Percentiles rank a stretch among this genome's conserved stretches.
Conservation (phyloP, 441 rosid genomes). For the Corymbia calophylla region DNA sequence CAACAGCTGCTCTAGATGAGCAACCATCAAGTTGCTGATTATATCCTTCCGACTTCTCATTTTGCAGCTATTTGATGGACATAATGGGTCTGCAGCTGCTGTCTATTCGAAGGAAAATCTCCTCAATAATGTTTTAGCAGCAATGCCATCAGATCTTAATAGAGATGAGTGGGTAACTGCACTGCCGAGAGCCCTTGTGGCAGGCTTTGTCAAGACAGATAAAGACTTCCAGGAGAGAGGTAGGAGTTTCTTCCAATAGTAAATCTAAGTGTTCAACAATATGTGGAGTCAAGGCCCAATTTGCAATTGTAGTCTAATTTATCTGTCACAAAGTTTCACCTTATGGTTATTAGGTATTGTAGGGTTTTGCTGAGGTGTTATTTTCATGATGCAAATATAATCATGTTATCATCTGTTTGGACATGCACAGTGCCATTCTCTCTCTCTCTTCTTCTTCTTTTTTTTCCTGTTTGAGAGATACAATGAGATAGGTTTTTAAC, state of each 20-base stretch:
- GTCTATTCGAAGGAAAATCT: constrained; percentile 93
- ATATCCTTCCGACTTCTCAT: neutral
- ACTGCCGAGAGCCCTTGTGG: constrained; percentile 94
- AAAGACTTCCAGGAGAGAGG: constrained; percentile 92
- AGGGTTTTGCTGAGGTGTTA: neutral
- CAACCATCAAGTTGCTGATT: neutral
- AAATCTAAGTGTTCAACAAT: neutral
- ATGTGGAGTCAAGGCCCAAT: neutral
- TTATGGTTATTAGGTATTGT: neutral
- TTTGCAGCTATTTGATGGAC: constrained; percentile 96
- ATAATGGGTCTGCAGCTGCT: constrained; percentile 97
- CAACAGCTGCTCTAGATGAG: neutral
- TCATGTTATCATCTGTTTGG: neutral
- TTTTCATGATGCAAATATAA: neutral
- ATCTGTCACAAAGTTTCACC: neutral
- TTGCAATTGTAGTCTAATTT: neutral
- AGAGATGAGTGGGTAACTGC: constrained; percentile 94
- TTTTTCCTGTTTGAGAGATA: neutral
- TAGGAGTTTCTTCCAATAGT: constrained; percentile 7
- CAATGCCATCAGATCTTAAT: constrained; percentile 83
- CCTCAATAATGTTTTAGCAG: constrained; percentile 66
- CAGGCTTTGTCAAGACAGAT: constrained; percentile 98
- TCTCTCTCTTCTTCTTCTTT: neutral
- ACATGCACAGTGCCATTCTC: neutral
- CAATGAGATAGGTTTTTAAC: neutral